Percentiles rank a stretch among this genome's conserved stretches.
Conservation (phyloP, 2,329 filamentous ascomycete species). For the Cladosporium sp. region DNA sequence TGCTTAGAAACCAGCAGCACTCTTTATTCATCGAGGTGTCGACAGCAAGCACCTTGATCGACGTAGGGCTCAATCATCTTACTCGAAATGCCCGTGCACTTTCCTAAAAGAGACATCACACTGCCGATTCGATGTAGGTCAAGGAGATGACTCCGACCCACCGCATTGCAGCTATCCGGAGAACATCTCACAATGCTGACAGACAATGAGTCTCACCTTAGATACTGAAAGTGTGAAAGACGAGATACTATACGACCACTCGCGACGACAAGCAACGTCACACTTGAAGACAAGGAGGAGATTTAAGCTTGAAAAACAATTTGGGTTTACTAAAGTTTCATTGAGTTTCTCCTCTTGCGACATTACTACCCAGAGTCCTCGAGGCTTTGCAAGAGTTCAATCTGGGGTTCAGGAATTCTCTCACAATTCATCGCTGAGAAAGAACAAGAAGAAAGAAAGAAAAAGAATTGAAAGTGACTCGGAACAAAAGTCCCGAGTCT, state of each 20-base stretch:
- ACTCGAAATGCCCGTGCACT: not conserved
- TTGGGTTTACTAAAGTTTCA: not conserved
- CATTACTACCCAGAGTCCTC: not conserved
- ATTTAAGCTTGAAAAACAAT: not conserved
- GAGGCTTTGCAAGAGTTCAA: not conserved
- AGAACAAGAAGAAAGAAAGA: not conserved
- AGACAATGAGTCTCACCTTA: not conserved
- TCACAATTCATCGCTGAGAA: not conserved
- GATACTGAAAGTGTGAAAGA: too few species aligned
- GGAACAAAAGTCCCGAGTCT: not conserved
- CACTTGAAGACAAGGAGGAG: not conserved
- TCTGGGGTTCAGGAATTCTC: not conserved
- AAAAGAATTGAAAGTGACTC: not conserved
- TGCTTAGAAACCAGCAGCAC: not conserved
- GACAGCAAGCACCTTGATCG: not conserved
- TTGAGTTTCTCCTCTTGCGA: not conserved
- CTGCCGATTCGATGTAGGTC: not conserved
- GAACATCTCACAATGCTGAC: too few species aligned
- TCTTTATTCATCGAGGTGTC: not conserved
- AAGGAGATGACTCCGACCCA: not conserved
- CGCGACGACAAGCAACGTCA: not conserved
- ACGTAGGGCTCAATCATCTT: not conserved
- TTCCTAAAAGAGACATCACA: not conserved
- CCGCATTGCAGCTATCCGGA: not conserved
- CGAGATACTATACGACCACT: too few species aligned